A percentile compares a stretch with the other conserved stretches of the same genome.
Evolutionary conservation across 495 filamentous ascomycete species (phyloP).

Genomic region (Bacidia rubella): DNA sequence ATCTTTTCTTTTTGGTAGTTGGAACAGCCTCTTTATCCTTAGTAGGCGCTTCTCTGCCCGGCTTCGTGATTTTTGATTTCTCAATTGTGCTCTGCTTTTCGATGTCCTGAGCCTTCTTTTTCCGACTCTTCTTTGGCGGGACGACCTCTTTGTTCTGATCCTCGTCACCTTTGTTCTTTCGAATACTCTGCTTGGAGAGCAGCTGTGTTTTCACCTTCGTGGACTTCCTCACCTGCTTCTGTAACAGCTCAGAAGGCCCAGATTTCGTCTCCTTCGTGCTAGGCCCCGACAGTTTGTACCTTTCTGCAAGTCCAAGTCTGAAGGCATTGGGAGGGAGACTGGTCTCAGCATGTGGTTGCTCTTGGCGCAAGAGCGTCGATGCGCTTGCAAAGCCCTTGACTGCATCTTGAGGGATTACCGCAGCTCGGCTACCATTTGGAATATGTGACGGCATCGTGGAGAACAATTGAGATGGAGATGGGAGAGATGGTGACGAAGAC

Average conservation of each 20-base stretch:
- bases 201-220: neutral
- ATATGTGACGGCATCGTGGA: conserved; percentile 23
- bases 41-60: neutral
- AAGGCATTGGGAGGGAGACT: neutral
- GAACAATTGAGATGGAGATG: conserved; percentile 27
- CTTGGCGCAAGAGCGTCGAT: conserved; percentile 21
- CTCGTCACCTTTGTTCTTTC: neutral
- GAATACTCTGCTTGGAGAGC: neutral
- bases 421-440: conserved; percentile 22
- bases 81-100: conserved; percentile 14
- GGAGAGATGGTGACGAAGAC: conserved; percentile 23
- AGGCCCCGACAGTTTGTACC: neutral
- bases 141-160: neutral
- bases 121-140: conserved; percentile 7
- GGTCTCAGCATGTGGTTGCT: neutral
- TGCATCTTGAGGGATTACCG: conserved; percentile 23
- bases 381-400: conserved; percentile 29
- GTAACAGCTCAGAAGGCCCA: neutral
- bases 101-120: conserved; percentile 9
- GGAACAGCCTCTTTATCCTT: neutral
- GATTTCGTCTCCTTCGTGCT: neutral
- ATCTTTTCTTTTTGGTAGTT: neutral
- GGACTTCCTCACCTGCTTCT: neutral
- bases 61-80: conserved; percentile 15
- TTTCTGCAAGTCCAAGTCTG: neutral